phyloP scores from a whole-genome alignment of 2,329 filamentous ascomycete species.

The Trichoderma brevicompactum region DNA sequence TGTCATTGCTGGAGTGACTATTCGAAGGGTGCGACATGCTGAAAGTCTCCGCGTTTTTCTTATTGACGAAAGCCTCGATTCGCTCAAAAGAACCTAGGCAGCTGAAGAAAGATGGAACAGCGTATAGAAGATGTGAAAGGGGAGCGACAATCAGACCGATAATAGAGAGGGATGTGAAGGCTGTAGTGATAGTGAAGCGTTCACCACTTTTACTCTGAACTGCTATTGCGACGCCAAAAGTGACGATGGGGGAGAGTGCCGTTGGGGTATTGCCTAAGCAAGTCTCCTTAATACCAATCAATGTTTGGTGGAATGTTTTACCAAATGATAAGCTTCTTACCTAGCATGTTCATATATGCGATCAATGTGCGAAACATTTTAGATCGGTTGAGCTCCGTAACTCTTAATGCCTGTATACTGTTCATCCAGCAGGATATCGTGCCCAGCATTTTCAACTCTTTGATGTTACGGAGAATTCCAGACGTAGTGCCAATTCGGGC shows the following conservation, averaged over 20 bases:
- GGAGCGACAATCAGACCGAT: slow-evolving; percentile 34
- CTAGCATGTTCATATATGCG: slow-evolving; percentile 33
- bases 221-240: slow-evolving; percentile 34
- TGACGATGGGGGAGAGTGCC: slow-evolving; percentile 31
- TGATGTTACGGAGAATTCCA: slow-evolving; percentile 37
- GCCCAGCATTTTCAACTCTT: slow-evolving; percentile 34
- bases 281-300: slow-evolving; percentile 16
- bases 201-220: neutral
- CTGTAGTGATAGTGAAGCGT: slow-evolving; percentile 23
- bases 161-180: slow-evolving; percentile 36
- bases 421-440: slow-evolving; percentile 33
- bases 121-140: slow-evolving; percentile 31
- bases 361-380: slow-evolving; percentile 34
- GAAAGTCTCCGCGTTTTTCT: neutral
- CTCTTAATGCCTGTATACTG: slow-evolving; percentile 12
- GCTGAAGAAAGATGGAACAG: slow-evolving; percentile 34
- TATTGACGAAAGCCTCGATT: slow-evolving; percentile 30
- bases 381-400: slow-evolving; percentile 33
- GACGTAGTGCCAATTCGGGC: slow-evolving; percentile 32
- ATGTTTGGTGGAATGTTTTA: no score
- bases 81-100: slow-evolving; percentile 36
- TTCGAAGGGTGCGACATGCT: neutral
- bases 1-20: neutral
- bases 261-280: slow-evolving; percentile 24
- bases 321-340: slow-evolving; percentile 10